Conservation (phyloP, 2,329 filamentous ascomycete genomes). For the Fusarium humuli region DNA sequence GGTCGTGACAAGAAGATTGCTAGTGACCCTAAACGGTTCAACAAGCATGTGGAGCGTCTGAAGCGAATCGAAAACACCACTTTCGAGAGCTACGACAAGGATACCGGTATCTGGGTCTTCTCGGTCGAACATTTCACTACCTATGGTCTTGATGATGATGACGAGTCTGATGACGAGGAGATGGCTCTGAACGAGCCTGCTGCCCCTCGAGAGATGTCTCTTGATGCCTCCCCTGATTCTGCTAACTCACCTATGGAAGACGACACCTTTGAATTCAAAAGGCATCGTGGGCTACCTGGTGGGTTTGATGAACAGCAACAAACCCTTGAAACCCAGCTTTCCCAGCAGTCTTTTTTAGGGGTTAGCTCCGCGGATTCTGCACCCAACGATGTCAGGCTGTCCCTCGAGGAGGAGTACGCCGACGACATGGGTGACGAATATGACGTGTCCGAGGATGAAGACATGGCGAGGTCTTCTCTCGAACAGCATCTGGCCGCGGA, state of each 20-base stretch:
- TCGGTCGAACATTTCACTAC: slow-evolving; percentile 96
- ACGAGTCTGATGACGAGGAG: slow-evolving; percentile 72
- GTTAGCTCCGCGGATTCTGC: slow-evolving; percentile 87
- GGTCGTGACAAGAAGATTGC: slow-evolving; percentile 67
- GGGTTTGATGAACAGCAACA: slow-evolving; percentile 77
- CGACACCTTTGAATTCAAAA: slow-evolving; percentile 69
- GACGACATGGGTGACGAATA: slow-evolving; percentile 78
- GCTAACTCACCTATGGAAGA: slow-evolving; percentile 57
- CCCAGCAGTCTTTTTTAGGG: slow-evolving; percentile 90
- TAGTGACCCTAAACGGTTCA: slow-evolving; percentile 71
- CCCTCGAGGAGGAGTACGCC: slow-evolving; percentile 68
- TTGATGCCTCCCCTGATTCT: slow-evolving; percentile 43
- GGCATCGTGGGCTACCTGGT: slow-evolving; percentile 73
- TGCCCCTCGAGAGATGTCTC: slow-evolving; percentile 38
- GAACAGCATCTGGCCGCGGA: slow-evolving; percentile 81
- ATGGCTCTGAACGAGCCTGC: slow-evolving; percentile 12
- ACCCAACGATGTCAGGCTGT: slow-evolving; percentile 70
- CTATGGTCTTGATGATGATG: slow-evolving; percentile 85
- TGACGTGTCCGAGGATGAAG: slow-evolving; percentile 76
- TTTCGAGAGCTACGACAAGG: slow-evolving; percentile 82
- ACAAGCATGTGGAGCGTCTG: slow-evolving; percentile 86
- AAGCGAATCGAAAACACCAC: slow-evolving; percentile 82
- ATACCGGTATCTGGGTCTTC: slow-evolving; percentile 91
- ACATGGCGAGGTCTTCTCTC: slow-evolving; percentile 82
- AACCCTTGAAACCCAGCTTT: slow-evolving; percentile 66